Evolutionary conservation across 495 filamentous ascomycete species (phyloP).

Genomic region (Amorphotheca resinae): DNA sequence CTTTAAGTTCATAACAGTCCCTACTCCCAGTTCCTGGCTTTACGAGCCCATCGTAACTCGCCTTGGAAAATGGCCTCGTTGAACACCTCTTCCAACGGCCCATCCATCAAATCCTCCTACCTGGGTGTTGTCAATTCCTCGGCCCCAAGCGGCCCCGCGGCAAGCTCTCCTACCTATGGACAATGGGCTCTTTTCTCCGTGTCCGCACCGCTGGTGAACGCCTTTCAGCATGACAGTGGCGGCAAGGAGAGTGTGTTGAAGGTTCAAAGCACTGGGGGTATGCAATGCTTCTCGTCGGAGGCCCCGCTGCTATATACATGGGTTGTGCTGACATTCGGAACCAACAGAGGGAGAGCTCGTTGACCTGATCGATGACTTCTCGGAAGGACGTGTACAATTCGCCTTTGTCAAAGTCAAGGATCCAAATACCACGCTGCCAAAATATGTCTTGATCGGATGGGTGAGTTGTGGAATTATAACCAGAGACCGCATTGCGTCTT

Average conservation of each 20-base stretch:
- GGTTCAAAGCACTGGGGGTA: slow-evolving; percentile 83
- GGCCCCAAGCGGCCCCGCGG: slow-evolving; percentile 46
- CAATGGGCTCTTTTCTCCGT: slow-evolving; percentile 92
- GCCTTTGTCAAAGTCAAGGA: slow-evolving; percentile 95
- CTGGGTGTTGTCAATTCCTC: slow-evolving; percentile 69
- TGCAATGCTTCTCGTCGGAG: slow-evolving; percentile 12
- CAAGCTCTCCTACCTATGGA: slow-evolving; percentile 55
- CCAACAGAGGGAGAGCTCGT: slow-evolving; percentile 73
- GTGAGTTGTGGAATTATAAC: slow-evolving; percentile 22
- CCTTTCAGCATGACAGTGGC: slow-evolving; percentile 70
- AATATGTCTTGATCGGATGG: slow-evolving; percentile 91
- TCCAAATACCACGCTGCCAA: slow-evolving; percentile 80
- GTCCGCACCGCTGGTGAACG: slow-evolving; percentile 75
- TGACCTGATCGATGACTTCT: slow-evolving; percentile 97
- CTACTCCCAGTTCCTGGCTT: no score
- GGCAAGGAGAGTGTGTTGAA: slow-evolving; percentile 90
- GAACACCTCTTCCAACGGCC: slow-evolving; percentile 80
- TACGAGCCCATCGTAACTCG: not conserved
- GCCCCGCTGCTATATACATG: not conserved
- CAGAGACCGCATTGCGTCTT: not conserved
- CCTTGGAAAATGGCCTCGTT: slow-evolving; percentile 67
- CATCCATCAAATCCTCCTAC: slow-evolving; percentile 88
- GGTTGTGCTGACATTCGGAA: slow-evolving; percentile 11
- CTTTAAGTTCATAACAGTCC: no score
- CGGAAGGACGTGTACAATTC: slow-evolving; percentile 90